A percentile compares a stretch with the other conserved stretches of the same genome.
Conservation (phyloP, 805 yeast genomes). For the Sporopachydermia lactativora region DNA sequence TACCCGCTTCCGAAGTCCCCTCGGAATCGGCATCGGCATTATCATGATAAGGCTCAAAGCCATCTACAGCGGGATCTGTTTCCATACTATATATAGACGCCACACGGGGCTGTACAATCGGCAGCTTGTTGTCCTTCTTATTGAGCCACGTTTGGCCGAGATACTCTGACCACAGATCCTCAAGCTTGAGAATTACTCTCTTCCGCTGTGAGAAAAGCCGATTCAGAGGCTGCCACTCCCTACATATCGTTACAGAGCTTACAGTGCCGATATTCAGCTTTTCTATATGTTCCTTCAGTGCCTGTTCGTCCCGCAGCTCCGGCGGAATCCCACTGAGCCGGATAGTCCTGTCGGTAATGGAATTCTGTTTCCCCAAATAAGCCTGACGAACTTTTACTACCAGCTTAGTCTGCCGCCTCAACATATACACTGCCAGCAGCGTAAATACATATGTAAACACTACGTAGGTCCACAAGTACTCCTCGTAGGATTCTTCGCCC, state of each 20-base stretch:
- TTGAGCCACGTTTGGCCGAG: slow-evolving; percentile 26
- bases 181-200: slow-evolving; percentile 39
- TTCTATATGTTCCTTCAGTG: slow-evolving; percentile 62
- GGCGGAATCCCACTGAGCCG: slow-evolving; percentile 82
- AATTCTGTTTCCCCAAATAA: slow-evolving; percentile 73
- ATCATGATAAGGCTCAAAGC: neutral
- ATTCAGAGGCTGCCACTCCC: slow-evolving; percentile 76
- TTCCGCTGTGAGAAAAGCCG: slow-evolving; percentile 46
- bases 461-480: slow-evolving; percentile 76
- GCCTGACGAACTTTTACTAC: slow-evolving; percentile 69
- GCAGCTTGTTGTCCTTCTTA: slow-evolving; percentile 6
- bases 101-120: slow-evolving; percentile 1
- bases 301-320: slow-evolving; percentile 56
- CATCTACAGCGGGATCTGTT: neutral
- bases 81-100: slow-evolving; percentile 1
- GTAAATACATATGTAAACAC: slow-evolving; percentile 82
- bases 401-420: slow-evolving; percentile 55
- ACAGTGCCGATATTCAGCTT: slow-evolving; percentile 70
- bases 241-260: slow-evolving; percentile 59
- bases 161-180: slow-evolving; percentile 59
- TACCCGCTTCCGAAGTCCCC: neutral
- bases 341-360: slow-evolving; percentile 85
- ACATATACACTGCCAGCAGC: slow-evolving; percentile 37
- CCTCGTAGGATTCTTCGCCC: slow-evolving; percentile 30
- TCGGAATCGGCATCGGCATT: neutral